Evolutionary conservation across 169 alveolate genomes (phyloP).

Genomic region (Plasmodium gonderi): DNA sequence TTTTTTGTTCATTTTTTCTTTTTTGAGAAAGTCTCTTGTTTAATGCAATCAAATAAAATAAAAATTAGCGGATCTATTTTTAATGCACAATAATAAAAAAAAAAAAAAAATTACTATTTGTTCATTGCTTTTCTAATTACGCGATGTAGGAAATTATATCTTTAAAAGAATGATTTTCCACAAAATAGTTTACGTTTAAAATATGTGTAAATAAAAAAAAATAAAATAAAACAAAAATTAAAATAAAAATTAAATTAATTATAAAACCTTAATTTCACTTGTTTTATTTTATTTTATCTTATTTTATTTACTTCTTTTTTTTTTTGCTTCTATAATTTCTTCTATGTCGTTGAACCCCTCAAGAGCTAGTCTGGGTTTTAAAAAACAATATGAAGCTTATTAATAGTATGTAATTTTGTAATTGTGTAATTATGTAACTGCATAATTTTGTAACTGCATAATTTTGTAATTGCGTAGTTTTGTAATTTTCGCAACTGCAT

Average conservation of each 20-base stretch:
- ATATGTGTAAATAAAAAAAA: not conserved
- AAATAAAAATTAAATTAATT: no score
- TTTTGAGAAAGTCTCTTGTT: slow-evolving; percentile 15
- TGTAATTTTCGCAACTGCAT: not conserved
- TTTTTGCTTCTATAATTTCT: not conserved
- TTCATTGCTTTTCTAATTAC: not conserved
- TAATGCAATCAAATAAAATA: not conserved
- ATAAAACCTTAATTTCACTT: not conserved
- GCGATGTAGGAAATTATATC: slow-evolving; percentile 2
- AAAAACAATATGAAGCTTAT: not conserved
- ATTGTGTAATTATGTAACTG: not conserved
- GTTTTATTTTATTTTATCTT: no score
- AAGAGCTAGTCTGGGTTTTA: not conserved
- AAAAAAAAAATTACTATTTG: not conserved
- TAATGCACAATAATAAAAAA: slow-evolving; percentile 36
- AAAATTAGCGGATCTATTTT: not conserved
- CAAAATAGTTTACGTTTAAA: not conserved
- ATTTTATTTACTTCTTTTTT: no score
- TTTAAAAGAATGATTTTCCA: not conserved
- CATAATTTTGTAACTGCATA: not conserved
- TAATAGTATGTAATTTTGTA: not conserved
- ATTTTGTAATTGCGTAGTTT: not conserved
- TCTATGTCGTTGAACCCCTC: not conserved
- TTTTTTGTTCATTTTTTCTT: not conserved
- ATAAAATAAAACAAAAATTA: not conserved